Conservation (phyloP, 2,329 filamentous ascomycete genomes). For the Paecilomyces sp. region DNA sequence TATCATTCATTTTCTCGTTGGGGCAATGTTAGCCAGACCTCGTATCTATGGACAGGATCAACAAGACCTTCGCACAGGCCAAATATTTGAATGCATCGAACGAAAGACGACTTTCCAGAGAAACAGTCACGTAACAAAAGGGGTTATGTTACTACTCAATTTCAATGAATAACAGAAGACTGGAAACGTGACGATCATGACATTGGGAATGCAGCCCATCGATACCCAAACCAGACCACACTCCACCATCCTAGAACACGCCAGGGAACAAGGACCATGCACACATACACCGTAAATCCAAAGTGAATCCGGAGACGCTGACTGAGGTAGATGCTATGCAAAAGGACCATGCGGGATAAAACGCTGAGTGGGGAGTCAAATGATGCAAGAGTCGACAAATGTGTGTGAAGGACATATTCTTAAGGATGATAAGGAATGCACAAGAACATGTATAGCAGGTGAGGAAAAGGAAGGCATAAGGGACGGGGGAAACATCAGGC, state of each 20-base stretch:
- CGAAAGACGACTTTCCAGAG: neutral
- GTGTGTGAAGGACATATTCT: neutral
- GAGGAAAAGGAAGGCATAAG: neutral
- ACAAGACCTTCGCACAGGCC: neutral
- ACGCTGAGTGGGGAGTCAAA: neutral
- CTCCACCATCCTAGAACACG: slow-evolving; percentile 1
- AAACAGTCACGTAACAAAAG: neutral
- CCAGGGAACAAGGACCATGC: neutral
- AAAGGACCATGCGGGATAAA: neutral
- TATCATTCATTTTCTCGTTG: neutral
- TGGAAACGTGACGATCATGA: neutral
- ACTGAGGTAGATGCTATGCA: slow-evolving; percentile 1
- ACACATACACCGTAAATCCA: slow-evolving; percentile 1
- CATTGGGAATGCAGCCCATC: neutral
- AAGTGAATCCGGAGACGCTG: neutral
- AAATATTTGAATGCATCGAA: neutral
- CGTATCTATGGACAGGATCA: neutral
- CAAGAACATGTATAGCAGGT: neutral
- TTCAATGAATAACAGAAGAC: neutral
- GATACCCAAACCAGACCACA: neutral
- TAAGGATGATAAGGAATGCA: neutral
- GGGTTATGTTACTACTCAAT: neutral
- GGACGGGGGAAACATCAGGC: neutral
- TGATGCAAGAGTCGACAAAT: neutral
- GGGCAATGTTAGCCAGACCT: neutral